A percentile compares a stretch with the other conserved stretches of the same genome.
These are phyloP conservation scores for Setaria italica DNA, from an alignment of 202 grass and related monocot species.

Conservation along the genomic window DNA sequence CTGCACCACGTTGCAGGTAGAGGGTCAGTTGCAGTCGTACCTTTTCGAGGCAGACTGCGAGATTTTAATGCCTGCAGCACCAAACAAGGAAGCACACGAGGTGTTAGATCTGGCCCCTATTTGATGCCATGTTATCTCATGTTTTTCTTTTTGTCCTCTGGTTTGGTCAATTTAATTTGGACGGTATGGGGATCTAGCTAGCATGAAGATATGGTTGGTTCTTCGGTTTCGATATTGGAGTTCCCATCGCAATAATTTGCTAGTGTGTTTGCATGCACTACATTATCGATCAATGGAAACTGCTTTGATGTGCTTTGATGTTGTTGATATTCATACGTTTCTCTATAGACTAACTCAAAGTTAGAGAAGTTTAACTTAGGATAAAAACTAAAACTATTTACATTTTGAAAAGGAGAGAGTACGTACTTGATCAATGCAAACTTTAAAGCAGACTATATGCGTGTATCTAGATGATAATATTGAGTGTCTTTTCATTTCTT, in stretches of 20 bases:
- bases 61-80: constrained; percentile 34
- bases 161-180: constrained; percentile 29
- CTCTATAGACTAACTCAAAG: too few species aligned
- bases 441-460: too few species aligned
- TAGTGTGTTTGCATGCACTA: too few species aligned
- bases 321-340: too few species aligned
- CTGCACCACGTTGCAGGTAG: constrained; percentile 41
- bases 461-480: too few species aligned
- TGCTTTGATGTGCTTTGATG: too few species aligned
- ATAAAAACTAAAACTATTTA: too few species aligned
- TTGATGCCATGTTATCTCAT: constrained; percentile 40
- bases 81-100: constrained; percentile 39
- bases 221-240: not conserved
- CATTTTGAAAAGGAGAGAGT: too few species aligned
- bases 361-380: too few species aligned
- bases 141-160: not conserved
- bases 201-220: not conserved
- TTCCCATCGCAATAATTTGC: not conserved
- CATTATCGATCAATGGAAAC: too few species aligned
- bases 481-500: too few species aligned
- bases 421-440: too few species aligned
- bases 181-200: constrained; percentile 17
- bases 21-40: constrained; percentile 28
- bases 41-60: constrained; percentile 46
- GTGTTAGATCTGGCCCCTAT: constrained; percentile 31